phyloP scores from a whole-genome alignment of 768 basidiomycete genomes.

The Boletus patriciae region DNA sequence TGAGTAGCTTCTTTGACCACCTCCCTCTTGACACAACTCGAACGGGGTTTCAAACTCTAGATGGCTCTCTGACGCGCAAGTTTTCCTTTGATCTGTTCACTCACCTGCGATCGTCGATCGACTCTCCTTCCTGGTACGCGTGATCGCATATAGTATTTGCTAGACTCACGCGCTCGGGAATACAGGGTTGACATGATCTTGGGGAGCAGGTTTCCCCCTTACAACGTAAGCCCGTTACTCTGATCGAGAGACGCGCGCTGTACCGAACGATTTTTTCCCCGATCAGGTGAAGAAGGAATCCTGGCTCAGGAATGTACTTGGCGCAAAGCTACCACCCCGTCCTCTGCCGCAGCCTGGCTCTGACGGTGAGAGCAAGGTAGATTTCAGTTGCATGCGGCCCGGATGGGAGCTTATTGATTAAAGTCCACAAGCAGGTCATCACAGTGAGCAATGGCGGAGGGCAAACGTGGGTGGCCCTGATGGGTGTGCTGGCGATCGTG shows the following conservation, averaged over 20 bases:
- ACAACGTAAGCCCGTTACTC: constrained; percentile 17
- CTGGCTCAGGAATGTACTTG: constrained; percentile 17
- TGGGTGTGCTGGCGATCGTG: constrained; percentile 3
- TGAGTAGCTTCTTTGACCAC: constrained; percentile 36
- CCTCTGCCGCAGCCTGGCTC: constrained; percentile 4
- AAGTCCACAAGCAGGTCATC: constrained; percentile 8
- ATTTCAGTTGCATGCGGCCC: background rate
- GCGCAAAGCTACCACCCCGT: constrained; percentile 24
- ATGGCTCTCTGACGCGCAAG: constrained; percentile 71
- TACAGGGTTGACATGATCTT: constrained; percentile 28
- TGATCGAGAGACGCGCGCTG: background rate
- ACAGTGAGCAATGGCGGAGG: background rate
- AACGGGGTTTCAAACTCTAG: constrained; percentile 33
- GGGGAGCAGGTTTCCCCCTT: constrained; percentile 32
- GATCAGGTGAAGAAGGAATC: constrained; percentile 27
- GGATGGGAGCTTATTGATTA: constrained; percentile 14
- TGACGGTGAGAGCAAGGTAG: constrained; percentile 17
- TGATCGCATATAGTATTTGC: background rate
- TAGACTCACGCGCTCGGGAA: background rate
- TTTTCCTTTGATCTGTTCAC: constrained; percentile 78
- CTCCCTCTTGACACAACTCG: background rate
- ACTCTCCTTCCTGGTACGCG: constrained; percentile 39
- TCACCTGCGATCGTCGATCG: constrained; percentile 59
- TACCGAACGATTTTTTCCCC: background rate
- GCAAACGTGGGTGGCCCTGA: constrained; percentile 8